These are phyloP conservation scores for Boletus sp. DNA, from an alignment of 768 basidiomycete genomes.

Conservation along the genomic window DNA sequence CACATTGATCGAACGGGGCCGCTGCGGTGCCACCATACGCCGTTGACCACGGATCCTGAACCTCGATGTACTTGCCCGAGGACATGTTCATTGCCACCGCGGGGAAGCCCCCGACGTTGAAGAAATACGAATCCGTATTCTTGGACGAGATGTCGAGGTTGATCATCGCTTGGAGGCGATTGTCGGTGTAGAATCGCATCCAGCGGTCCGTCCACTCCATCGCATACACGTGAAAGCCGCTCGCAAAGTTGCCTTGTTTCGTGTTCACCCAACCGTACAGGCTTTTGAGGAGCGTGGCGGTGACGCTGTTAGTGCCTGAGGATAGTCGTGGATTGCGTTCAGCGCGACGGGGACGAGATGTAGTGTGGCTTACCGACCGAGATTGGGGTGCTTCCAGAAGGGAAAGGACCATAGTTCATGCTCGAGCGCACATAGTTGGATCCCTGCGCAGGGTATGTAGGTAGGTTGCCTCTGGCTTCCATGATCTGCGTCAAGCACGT, in stretches of 20 bases:
- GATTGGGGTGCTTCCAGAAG: slow-evolving; percentile 32
- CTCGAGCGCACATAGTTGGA: slow-evolving; percentile 51
- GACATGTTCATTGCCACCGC: slow-evolving; percentile 44
- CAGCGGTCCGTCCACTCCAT: slow-evolving; percentile 60
- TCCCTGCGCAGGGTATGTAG: slow-evolving; percentile 42
- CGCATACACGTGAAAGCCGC: slow-evolving; percentile 52
- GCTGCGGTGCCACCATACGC: slow-evolving; percentile 40
- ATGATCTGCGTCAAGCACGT: slow-evolving; percentile 39
- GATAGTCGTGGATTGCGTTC: neutral
- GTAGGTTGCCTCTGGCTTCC: slow-evolving; percentile 52
- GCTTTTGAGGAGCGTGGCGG: slow-evolving; percentile 30
- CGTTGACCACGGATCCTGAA: slow-evolving; percentile 51
- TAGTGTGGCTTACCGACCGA: slow-evolving; percentile 19
- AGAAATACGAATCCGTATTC: slow-evolving; percentile 48
- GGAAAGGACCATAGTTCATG: slow-evolving; percentile 67
- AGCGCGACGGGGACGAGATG: neutral
- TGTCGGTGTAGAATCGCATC: slow-evolving; percentile 56
- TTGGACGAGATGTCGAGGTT: slow-evolving; percentile 45
- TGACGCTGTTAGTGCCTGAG: slow-evolving; percentile 10
- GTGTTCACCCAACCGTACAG: slow-evolving; percentile 38
- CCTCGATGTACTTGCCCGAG: slow-evolving; percentile 37
- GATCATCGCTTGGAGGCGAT: slow-evolving; percentile 49
- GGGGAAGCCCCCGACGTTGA: slow-evolving; percentile 51
- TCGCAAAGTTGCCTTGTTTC: slow-evolving; percentile 45
- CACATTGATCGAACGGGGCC: slow-evolving; percentile 44